phyloP scores from a whole-genome alignment of 139 green algal genomes.

The Zygnema cylindricum region DNA sequence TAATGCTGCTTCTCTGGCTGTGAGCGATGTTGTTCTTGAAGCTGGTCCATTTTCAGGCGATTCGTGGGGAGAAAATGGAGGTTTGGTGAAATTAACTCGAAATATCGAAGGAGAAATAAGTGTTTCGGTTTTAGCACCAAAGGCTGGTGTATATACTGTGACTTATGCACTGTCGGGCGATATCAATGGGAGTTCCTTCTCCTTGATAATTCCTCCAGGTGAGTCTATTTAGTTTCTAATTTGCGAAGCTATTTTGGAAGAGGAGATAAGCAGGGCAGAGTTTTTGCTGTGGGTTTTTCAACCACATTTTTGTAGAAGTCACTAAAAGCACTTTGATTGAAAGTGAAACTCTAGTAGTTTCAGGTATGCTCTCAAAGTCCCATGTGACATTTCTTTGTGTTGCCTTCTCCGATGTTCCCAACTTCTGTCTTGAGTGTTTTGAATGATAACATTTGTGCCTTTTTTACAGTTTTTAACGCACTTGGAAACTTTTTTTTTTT shows the following conservation, averaged over 20 bases:
- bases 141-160: slow-evolving; percentile 7
- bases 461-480: too few species aligned
- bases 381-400: neutral
- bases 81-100: neutral
- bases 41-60: neutral
- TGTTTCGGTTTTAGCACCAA: neutral
- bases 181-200: neutral
- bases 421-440: too few species aligned
- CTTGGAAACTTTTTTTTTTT: too few species aligned
- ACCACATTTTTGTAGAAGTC: neutral
- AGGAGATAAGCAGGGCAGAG: neutral
- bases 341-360: neutral
- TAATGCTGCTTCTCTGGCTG: neutral
- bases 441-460: too few species aligned
- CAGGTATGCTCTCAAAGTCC: neutral
- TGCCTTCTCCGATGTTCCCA: too few species aligned
- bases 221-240: too few species aligned
- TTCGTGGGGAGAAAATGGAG: neutral
- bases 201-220: slow-evolving; percentile 15
- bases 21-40: neutral
- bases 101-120: neutral
- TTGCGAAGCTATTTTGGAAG: neutral
- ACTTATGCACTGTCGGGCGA: neutral
- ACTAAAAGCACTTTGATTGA: neutral
- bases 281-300: neutral